Conservation (phyloP, 2,329 filamentous ascomycete species). For the Sordariomycetes sp. region DNA sequence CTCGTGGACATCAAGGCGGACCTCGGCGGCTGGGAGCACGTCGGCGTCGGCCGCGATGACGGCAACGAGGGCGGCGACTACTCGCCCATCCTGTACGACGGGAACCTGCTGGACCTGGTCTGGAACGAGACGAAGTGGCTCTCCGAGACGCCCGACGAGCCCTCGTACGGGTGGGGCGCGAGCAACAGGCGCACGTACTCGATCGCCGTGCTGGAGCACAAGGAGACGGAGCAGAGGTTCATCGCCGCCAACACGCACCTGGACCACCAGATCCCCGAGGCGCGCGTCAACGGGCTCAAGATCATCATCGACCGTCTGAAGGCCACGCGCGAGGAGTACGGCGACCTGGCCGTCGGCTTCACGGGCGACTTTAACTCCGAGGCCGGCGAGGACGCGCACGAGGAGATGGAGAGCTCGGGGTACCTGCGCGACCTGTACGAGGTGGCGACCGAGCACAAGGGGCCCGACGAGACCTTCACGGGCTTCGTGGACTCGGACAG, state of each 20-base stretch:
- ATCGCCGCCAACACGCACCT: constrained; percentile 60
- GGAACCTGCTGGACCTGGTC: constrained; percentile 46
- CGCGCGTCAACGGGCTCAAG: constrained; percentile 46
- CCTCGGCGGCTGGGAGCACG: constrained; percentile 49
- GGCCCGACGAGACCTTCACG: constrained; percentile 45
- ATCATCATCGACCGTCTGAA: constrained; percentile 41
- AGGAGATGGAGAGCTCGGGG: constrained; percentile 12
- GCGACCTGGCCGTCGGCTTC: constrained; percentile 41
- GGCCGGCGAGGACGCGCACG: constrained; percentile 46
- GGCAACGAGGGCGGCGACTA: constrained; percentile 62
- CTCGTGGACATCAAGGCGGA: constrained; percentile 44
- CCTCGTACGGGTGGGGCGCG: constrained; percentile 63
- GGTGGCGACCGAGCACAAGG: constrained; percentile 11
- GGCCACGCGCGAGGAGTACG: constrained; percentile 18
- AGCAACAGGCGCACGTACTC: constrained; percentile 49
- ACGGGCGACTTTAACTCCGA: constrained; percentile 62
- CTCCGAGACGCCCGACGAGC: constrained; percentile 56
- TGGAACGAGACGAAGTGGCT: constrained; percentile 63
- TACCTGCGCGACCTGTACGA: constrained; percentile 30
- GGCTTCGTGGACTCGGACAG: constrained; percentile 44
- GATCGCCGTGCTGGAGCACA: constrained; percentile 47
- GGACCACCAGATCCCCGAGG: constrained; percentile 46
- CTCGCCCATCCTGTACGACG: constrained; percentile 66
- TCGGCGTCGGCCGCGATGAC: constrained; percentile 57
- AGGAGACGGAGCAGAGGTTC: constrained; percentile 33